These are phyloP conservation scores for Potentilla sterilis DNA, from an alignment of 306 rosid genomes.

Conservation along the genomic window DNA sequence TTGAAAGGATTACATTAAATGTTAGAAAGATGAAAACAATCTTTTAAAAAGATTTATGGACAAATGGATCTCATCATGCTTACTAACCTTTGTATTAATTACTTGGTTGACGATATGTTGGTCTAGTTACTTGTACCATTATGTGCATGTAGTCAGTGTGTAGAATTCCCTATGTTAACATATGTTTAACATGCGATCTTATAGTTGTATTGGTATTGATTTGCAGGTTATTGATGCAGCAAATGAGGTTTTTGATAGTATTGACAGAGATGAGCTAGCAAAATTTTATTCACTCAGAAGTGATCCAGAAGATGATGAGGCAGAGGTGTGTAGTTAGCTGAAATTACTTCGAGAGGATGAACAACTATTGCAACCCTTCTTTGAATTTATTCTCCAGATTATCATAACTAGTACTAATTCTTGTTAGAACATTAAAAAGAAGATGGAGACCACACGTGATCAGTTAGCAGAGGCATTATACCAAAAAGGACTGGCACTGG, in stretches of 20 bases:
- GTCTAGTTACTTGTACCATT: not conserved
- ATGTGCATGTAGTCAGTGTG: not conserved
- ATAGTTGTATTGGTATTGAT: conserved; percentile 8
- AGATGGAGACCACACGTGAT: conserved; percentile 80
- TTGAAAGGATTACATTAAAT: not conserved
- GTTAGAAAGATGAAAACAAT: not conserved
- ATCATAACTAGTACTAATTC: not conserved
- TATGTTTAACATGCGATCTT: not conserved
- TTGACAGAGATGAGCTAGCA: conserved; percentile 77
- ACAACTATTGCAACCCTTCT: not conserved
- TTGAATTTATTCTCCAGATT: not conserved
- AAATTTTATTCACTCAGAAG: conserved; percentile 58
- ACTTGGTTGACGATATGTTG: not conserved
- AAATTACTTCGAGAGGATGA: not conserved
- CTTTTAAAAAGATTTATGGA: not conserved
- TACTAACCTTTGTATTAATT: not conserved
- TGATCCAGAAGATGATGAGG: conserved; percentile 89
- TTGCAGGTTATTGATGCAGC: conserved; percentile 85
- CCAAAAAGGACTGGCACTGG: conserved; percentile 86
- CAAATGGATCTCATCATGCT: not conserved
- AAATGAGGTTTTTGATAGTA: conserved; percentile 68
- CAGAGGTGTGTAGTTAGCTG: conserved; percentile 52
- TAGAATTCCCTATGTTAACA: not conserved
- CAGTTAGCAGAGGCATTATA: conserved; percentile 85
- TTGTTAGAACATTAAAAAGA: conserved; percentile 66